A percentile compares a stretch with the other conserved stretches of the same genome.
phyloP scores from a whole-genome alignment of 768 basidiomycete species.

The Naganishia vishniacii region DNA sequence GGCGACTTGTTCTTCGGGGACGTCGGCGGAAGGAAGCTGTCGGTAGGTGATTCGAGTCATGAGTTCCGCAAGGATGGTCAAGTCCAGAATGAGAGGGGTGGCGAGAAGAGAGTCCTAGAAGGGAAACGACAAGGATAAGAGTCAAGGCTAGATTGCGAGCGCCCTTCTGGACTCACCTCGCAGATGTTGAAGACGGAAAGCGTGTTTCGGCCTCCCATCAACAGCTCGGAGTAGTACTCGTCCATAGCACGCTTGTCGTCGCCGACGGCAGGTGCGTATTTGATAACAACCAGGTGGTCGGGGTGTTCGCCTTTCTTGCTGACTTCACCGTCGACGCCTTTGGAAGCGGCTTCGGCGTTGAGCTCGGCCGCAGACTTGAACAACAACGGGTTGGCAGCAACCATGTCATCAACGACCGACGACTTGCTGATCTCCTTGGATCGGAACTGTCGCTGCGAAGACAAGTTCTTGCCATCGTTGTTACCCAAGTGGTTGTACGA shows the following conservation, averaged over 20 bases:
- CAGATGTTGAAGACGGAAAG: constrained; percentile 77
- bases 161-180: constrained; percentile 58
- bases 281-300: constrained; percentile 94
- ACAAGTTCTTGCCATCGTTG: constrained; percentile 91
- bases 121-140: neutral
- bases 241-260: constrained; percentile 99
- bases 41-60: constrained; percentile 90
- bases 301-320: constrained; percentile 84
- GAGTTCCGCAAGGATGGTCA: constrained; percentile 86
- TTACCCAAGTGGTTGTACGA: constrained; percentile 99
- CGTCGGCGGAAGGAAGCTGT: constrained; percentile 47
- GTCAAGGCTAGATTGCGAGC: no score
- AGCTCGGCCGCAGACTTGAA: constrained; percentile 68
- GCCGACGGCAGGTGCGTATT: constrained; percentile 91
- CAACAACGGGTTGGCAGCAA: constrained; percentile 76
- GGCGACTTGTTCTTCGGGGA: constrained; percentile 42
- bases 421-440: constrained; percentile 98
- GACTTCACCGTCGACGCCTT: constrained; percentile 43
- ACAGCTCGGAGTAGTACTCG: constrained; percentile 97
- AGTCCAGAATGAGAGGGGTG: constrained; percentile 89
- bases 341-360: constrained; percentile 50
- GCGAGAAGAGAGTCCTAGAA: constrained; percentile 83
- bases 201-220: constrained; percentile 74
- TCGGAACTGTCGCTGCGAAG: constrained; percentile 86
- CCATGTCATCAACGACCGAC: constrained; percentile 97